A percentile compares a stretch with the other conserved stretches of the same genome.
Evolutionary conservation across 495 filamentous ascomycete species (phyloP).

Genomic region (Xylaria flabelliformis): DNA sequence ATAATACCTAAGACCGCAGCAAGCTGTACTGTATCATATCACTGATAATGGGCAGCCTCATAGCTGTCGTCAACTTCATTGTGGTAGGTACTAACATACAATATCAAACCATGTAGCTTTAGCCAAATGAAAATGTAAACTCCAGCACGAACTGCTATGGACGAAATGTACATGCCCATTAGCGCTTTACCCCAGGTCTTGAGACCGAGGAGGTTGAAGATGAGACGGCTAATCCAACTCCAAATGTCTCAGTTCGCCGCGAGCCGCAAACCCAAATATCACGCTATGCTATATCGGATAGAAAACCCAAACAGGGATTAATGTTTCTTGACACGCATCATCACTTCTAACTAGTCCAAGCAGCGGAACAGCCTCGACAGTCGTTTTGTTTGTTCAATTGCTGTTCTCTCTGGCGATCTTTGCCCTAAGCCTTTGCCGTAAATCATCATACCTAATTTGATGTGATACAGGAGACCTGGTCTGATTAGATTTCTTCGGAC

Average conservation of each 20-base stretch:
- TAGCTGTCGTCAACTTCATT: background rate
- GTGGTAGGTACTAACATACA: background rate
- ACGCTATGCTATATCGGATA: constrained; percentile 7
- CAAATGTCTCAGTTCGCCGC: constrained; percentile 37
- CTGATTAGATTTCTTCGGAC: constrained; percentile 9
- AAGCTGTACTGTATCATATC: background rate
- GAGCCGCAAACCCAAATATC: constrained; percentile 32
- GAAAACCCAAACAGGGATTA: background rate
- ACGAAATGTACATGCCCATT: constrained; percentile 4
- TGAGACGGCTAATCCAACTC: constrained; percentile 43
- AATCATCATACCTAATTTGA: background rate
- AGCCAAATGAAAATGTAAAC: background rate
- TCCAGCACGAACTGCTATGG: background rate
- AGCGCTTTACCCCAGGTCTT: constrained; percentile 30
- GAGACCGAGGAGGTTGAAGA: constrained; percentile 38
- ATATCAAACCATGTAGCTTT: background rate
- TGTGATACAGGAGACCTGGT: background rate
- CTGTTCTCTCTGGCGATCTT: constrained; percentile 5
- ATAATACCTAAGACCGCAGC: no score
- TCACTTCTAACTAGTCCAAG: background rate
- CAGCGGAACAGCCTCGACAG: background rate
- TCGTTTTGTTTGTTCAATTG: background rate
- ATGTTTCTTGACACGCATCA: background rate
- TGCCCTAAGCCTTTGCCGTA: background rate
- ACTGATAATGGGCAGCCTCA: no score